These are phyloP conservation scores for Uromyces viciae-fabae DNA, from an alignment of 1,284 basidiomycete genomes.

Conservation along the genomic window DNA sequence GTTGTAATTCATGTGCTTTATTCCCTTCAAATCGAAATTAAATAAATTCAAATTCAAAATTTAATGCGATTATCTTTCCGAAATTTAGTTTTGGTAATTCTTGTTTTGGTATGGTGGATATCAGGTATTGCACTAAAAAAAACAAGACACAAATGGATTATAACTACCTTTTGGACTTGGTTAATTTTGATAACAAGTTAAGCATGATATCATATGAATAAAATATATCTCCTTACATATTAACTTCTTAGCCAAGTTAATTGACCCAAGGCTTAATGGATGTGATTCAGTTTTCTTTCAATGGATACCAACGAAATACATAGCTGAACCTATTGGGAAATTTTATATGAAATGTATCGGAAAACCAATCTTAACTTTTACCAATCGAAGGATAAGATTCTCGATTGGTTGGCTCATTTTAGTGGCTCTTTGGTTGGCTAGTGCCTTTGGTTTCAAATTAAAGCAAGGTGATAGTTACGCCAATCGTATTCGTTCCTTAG, in stretches of 20 bases:
- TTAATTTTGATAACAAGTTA: slow-evolving; percentile 23
- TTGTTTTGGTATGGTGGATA: slow-evolving; percentile 34
- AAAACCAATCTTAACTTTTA: slow-evolving; percentile 4
- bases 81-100: slow-evolving; percentile 12
- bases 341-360: not conserved
- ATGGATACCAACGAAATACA: slow-evolving; percentile 24
- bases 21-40: too few species aligned
- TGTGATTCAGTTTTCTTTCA: slow-evolving; percentile 4
- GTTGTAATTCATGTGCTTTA: too few species aligned
- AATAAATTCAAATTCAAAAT: not conserved
- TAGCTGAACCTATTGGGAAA: not conserved
- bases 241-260: not conserved
- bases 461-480: slow-evolving; percentile 65
- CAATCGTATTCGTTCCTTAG: slow-evolving; percentile 73
- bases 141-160: slow-evolving; percentile 40
- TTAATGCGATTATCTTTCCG: too few species aligned
- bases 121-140: slow-evolving; percentile 11
- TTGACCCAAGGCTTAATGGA: not conserved
- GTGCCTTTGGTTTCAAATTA: slow-evolving; percentile 70
- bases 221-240: not conserved
- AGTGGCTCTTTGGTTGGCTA: slow-evolving; percentile 70
- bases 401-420: slow-evolving; percentile 59
- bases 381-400: not conserved
- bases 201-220: not conserved
- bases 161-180: slow-evolving; percentile 41